phyloP scores from a whole-genome alignment of 306 rosid genomes.

The Citrullus mucosospermus region DNA sequence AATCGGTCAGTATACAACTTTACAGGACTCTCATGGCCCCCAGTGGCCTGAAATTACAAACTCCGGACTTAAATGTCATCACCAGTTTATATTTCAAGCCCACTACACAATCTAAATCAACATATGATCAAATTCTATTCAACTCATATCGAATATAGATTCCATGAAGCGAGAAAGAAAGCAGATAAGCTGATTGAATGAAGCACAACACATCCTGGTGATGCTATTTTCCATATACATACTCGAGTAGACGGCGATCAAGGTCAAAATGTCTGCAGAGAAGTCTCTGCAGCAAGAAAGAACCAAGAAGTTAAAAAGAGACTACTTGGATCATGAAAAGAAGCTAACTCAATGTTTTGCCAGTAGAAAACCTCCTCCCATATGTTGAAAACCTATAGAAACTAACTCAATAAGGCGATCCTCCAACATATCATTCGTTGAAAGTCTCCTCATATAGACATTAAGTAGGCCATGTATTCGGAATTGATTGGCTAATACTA shows the following conservation, averaged over 20 bases:
- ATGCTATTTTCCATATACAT: conserved; percentile 50
- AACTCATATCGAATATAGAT: not conserved
- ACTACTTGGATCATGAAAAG: not conserved
- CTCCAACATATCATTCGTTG: not conserved
- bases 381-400: not conserved
- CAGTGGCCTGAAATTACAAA: not conserved
- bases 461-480: not conserved
- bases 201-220: not conserved
- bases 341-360: not conserved
- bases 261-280: conserved; percentile 68
- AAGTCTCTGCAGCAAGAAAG: conserved; percentile 48
- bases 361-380: not conserved
- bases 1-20: not conserved
- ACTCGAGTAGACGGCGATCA: conserved; percentile 72
- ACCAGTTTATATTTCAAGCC: not conserved
- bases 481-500: not conserved
- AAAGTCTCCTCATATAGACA: not conserved
- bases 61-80: not conserved
- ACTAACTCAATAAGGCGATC: not conserved
- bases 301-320: not conserved
- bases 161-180: not conserved
- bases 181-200: not conserved
- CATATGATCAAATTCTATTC: not conserved
- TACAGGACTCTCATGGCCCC: not conserved
- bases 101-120: not conserved